Evolutionary conservation across 345 rosid species (phyloP).

Genomic region (Dipteronia dyeriana): DNA sequence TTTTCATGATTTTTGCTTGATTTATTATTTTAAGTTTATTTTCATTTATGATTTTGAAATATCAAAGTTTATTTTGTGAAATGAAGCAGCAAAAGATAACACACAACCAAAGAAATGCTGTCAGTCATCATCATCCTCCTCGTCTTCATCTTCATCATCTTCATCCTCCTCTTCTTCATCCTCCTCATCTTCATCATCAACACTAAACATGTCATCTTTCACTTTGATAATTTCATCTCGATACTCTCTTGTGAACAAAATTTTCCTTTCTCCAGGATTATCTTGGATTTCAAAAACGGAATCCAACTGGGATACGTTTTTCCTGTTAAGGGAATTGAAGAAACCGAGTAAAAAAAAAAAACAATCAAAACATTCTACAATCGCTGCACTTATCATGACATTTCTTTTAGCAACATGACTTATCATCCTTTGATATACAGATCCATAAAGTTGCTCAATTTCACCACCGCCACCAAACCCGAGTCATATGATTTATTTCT

Average conservation of each 20-base stretch:
- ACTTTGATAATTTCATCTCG: slow-evolving; percentile 52
- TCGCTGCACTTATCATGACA: background rate
- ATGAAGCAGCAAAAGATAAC: background rate
- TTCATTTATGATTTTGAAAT: too few relatives aligned
- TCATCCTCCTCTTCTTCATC: slow-evolving; percentile 14
- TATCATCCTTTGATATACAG: background rate
- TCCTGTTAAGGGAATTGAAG: slow-evolving; percentile 12
- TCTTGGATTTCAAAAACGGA: slow-evolving; percentile 64
- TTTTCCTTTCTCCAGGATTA: slow-evolving; percentile 52
- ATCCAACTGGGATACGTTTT: slow-evolving; percentile 40
- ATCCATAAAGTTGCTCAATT: background rate
- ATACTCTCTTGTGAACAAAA: slow-evolving; percentile 40
- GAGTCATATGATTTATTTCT: background rate
- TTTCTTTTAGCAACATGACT: background rate
- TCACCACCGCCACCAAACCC: background rate
- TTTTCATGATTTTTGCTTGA: too few relatives aligned
- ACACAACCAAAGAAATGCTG: slow-evolving; percentile 50
- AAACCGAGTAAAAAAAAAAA: background rate
- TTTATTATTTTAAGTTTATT: too few relatives aligned
- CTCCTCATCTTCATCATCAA: slow-evolving; percentile 5
- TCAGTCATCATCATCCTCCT: slow-evolving; percentile 10
- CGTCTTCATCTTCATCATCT: slow-evolving; percentile 29
- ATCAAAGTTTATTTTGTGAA: background rate
- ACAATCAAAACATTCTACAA: background rate
- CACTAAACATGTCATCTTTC: slow-evolving; percentile 43